Conservation (phyloP, 2,329 filamentous ascomycete species). For the Neonectria coccinea region DNA sequence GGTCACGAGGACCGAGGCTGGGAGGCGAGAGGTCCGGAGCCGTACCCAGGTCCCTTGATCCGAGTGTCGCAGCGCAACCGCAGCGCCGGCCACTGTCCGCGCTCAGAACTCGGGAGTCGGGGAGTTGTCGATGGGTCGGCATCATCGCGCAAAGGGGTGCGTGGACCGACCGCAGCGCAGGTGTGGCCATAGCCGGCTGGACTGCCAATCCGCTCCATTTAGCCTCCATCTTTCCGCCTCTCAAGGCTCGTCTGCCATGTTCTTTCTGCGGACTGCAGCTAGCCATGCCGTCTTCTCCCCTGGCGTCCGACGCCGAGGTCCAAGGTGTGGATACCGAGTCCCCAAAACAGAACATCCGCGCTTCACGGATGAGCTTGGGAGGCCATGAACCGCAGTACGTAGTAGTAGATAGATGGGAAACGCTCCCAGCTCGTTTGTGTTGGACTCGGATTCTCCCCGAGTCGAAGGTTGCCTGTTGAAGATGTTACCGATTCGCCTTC, state of each 20-base stretch:
- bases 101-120: constrained; percentile 2
- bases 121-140: constrained; percentile 4
- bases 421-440: background rate
- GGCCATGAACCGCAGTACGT: background rate
- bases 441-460: constrained; percentile 1
- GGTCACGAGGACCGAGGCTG: constrained; percentile 43
- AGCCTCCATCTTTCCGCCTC: constrained; percentile 39
- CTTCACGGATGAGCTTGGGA: background rate
- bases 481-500: background rate
- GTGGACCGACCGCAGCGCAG: constrained; percentile 8
- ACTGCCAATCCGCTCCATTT: constrained; percentile 19
- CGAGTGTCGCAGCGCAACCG: constrained; percentile 29
- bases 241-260: constrained; percentile 9
- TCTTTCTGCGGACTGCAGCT: constrained; percentile 5
- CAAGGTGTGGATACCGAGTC: constrained; percentile 25
- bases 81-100: constrained; percentile 10
- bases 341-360: constrained; percentile 24
- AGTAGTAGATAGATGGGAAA: background rate
- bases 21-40: constrained; percentile 12
- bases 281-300: constrained; percentile 11
- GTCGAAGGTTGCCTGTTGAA: background rate
- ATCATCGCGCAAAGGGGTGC: constrained; percentile 17
- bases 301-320: constrained; percentile 34
- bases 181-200: constrained; percentile 40
- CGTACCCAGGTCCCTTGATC: constrained; percentile 41